Percentiles rank a stretch among this genome's conserved stretches.
Conservation (phyloP, 148 eudicot genomes). For the Rhododendron williamsianum region DNA sequence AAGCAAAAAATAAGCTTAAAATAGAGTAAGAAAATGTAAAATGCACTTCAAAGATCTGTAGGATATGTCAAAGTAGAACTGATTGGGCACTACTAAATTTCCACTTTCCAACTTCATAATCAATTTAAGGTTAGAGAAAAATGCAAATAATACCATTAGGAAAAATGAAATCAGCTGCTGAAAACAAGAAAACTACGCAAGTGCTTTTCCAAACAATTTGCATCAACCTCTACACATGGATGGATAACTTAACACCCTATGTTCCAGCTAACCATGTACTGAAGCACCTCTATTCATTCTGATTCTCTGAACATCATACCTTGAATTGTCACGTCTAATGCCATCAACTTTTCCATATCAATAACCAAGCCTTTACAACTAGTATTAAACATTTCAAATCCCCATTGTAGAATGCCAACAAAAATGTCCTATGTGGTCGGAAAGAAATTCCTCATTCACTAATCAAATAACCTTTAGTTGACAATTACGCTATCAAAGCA, state of each 20-base stretch:
- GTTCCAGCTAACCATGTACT: background rate
- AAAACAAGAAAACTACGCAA: background rate
- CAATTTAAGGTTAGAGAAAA: background rate
- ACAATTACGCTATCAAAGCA: background rate
- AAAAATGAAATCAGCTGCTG: background rate
- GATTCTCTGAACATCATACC: background rate
- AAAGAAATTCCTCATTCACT: background rate
- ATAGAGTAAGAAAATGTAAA: background rate
- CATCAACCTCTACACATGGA: background rate
- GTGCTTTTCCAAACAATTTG: background rate
- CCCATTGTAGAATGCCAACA: background rate
- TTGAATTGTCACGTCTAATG: background rate
- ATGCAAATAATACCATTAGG: background rate
- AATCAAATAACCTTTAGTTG: background rate
- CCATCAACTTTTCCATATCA: background rate
- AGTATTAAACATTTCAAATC: background rate
- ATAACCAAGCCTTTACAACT: background rate
- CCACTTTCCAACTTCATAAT: conserved; percentile 1
- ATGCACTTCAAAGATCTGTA: background rate
- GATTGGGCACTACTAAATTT: background rate
- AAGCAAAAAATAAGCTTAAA: conserved; percentile 7
- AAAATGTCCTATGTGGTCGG: background rate
- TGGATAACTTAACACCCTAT: background rate
- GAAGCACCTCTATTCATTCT: background rate
- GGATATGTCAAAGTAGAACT: background rate